Percentiles rank a stretch among this genome's conserved stretches.
phyloP scores from a whole-genome alignment of 2,329 filamentous ascomycete genomes.

The Nigrospora osmanthi region DNA sequence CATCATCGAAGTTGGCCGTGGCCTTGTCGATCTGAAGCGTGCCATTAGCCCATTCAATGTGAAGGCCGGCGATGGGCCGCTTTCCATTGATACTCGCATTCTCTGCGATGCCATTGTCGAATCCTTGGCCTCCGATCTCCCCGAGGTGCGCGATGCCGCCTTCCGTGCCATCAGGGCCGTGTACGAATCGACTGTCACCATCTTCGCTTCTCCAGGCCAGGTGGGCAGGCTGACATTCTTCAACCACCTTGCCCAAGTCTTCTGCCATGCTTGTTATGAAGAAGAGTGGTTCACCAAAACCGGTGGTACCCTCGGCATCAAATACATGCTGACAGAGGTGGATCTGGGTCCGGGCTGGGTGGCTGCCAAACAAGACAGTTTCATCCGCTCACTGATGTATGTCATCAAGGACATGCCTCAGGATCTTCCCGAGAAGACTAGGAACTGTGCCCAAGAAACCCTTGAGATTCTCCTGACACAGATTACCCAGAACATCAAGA shows the following conservation, averaged over 20 bases:
- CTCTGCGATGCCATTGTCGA: constrained; percentile 87
- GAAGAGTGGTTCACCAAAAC: constrained; percentile 99
- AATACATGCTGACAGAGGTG: constrained; percentile 76
- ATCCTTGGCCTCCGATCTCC: constrained; percentile 78
- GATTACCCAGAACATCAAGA: constrained; percentile 72
- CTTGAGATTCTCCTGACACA: constrained; percentile 71
- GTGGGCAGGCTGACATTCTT: constrained; percentile 80
- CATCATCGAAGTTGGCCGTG: constrained; percentile 78
- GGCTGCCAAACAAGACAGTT: constrained; percentile 72
- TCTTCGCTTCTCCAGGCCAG: constrained; percentile 68
- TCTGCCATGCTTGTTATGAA: constrained; percentile 92
- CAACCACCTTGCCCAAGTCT: constrained; percentile 69
- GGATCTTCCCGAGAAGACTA: constrained; percentile 84
- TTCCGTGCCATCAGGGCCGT: constrained; percentile 72
- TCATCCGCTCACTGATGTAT: constrained; percentile 86
- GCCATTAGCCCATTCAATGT: constrained; percentile 75
- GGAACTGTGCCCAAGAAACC: constrained; percentile 74
- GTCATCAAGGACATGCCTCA: constrained; percentile 98
- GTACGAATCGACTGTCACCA: constrained; percentile 65
- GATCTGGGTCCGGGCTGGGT: constrained; percentile 82
- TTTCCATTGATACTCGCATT: constrained; percentile 79
- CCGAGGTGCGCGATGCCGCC: constrained; percentile 73
- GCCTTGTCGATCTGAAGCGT: constrained; percentile 75
- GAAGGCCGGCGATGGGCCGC: constrained; percentile 74
- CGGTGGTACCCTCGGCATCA: constrained; percentile 84